Conservation (phyloP, 345 rosid genomes). For the Eucalyptus regnans region DNA sequence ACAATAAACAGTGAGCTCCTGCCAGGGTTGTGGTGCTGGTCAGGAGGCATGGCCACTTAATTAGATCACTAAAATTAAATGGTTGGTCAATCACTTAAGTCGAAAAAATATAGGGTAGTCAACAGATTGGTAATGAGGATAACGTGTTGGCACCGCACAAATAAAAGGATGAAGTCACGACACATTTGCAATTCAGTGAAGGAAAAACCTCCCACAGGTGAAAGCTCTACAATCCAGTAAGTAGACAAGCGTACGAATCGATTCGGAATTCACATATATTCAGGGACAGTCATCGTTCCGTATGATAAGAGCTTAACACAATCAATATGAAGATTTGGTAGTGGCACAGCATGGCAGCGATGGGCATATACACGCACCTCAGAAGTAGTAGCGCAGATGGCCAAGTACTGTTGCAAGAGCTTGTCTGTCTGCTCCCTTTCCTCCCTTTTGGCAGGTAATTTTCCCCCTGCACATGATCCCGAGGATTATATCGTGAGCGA, state of each 20-base stretch:
- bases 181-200: neutral
- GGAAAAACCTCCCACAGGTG: neutral
- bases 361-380: conserved; percentile 16
- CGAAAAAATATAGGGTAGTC: neutral
- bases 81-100: neutral
- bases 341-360: neutral
- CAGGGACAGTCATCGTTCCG: neutral
- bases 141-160: neutral
- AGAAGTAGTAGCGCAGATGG: conserved; percentile 12
- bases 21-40: neutral
- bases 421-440: conserved; percentile 31
- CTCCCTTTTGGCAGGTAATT: conserved; percentile 39
- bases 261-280: neutral
- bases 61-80: neutral
- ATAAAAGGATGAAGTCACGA: neutral
- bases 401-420: conserved; percentile 30
- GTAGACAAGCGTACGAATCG: neutral
- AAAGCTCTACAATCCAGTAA: neutral
- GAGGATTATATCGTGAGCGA: neutral
- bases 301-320: neutral
- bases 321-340: neutral
- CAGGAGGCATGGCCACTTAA: neutral
- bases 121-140: neutral
- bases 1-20: neutral
- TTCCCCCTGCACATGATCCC: conserved; percentile 44